A percentile compares a stretch with the other conserved stretches of the same genome.
Evolutionary conservation across 2,329 filamentous ascomycete genomes (phyloP).

Genomic region (Fusarium pilosicola): DNA sequence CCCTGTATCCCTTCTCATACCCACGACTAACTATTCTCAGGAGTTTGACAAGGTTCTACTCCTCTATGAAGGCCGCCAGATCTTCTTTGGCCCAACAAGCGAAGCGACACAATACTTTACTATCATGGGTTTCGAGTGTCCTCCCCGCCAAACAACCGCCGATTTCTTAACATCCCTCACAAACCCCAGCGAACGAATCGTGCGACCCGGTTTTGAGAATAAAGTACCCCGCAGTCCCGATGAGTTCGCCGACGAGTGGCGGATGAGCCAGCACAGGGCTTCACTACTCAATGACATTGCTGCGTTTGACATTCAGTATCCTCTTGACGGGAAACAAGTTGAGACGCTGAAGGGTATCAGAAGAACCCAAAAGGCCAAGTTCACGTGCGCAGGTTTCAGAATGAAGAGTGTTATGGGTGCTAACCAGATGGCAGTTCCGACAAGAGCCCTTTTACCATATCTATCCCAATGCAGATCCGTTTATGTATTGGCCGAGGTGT

Average conservation of each 20-base stretch:
- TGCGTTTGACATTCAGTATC: slow-evolving; percentile 39
- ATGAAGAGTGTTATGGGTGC: too few relatives aligned
- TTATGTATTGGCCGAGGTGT: slow-evolving; percentile 50
- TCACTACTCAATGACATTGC: slow-evolving; percentile 45
- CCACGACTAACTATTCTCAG: neutral
- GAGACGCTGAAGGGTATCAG: slow-evolving; percentile 4
- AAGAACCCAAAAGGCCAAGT: slow-evolving; percentile 21
- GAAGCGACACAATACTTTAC: slow-evolving; percentile 38
- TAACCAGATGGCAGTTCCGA: too few relatives aligned
- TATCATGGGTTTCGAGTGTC: slow-evolving; percentile 65
- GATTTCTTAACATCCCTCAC: slow-evolving; percentile 72
- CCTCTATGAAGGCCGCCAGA: slow-evolving; percentile 73
- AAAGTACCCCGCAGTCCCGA: slow-evolving; percentile 48
- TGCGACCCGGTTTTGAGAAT: slow-evolving; percentile 41
- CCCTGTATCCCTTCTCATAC: accelerated
- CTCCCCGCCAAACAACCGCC: slow-evolving; percentile 68
- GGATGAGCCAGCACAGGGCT: slow-evolving; percentile 34
- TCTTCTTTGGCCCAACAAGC: slow-evolving; percentile 53
- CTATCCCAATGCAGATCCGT: slow-evolving; percentile 56
- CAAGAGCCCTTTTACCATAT: slow-evolving; percentile 56
- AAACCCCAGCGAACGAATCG: slow-evolving; percentile 46
- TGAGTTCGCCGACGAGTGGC: slow-evolving; percentile 50
- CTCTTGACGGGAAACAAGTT: slow-evolving; percentile 37
- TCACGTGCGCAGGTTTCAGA: neutral
- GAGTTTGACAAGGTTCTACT: slow-evolving; percentile 74